Base-by-base conservation (phyloP, 2,329 filamentous ascomycete genomes). In the Penicillium sp. region DNA sequence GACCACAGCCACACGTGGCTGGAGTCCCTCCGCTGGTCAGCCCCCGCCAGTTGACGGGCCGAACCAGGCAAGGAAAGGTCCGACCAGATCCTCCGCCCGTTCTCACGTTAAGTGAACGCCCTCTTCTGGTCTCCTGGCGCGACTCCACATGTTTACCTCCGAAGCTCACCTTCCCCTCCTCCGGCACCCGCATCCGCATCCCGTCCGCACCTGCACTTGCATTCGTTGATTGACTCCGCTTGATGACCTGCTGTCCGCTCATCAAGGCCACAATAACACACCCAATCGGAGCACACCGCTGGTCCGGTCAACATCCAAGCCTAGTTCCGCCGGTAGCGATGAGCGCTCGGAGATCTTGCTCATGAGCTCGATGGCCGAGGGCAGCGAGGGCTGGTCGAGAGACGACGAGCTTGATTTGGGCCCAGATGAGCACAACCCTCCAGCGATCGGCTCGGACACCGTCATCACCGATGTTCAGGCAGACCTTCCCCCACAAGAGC, bases 301-400 rank as follows among this genome's bases (percentile, higher is more conserved):
- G 48, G 45, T 37, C 43, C 33, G 41, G 41, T 35, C 44, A 27
- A 44, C 42, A 44, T 39, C 44, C 36, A 39, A 27, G 39, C 45
- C 46, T 44, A 55, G 36, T 51, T 45, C 34, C 45, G 39, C 43
- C 50, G 66, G 62, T 70, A 78, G 77, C 73, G 65, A 81, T 81
- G 78, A 71, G 69, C 66, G 69, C 70, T 69, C 66, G 62, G 63
- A 64, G 61, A 66, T 66, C 64, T 70, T 69, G 76, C 78, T 75
- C 75, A 87, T 87, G 84, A 86, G 81, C 81, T 82, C 79, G 75
- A 80, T 76, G 76, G 76, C 76, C 70, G 76, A 76, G 74, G 79
- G 78, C 74, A 79, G 73, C 70, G 75, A 81, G 67, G 76, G 77
- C 70, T 79, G 79, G 73, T 79, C 73, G 73, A 73, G 73, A 67